Percentiles rank a stretch among this genome's conserved stretches.
phyloP scores from a whole-genome alignment of 495 filamentous ascomycete genomes.

The Evansstolkia leycettana region DNA sequence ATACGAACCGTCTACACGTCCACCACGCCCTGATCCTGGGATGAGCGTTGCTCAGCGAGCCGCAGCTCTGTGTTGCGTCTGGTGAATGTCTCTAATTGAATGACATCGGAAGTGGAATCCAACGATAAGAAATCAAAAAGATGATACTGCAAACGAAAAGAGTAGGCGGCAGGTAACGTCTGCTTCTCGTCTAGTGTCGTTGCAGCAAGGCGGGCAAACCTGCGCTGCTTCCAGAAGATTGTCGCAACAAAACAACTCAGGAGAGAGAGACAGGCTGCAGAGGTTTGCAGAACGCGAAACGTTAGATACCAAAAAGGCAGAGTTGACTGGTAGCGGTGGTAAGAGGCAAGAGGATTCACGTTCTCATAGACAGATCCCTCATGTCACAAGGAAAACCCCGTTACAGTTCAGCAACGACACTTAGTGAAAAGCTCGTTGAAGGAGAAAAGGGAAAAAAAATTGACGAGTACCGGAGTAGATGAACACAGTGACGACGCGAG shows the following conservation, averaged over 20 bases:
- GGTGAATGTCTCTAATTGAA: conserved; percentile 30
- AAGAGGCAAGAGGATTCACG: conserved; percentile 5
- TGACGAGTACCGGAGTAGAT: conserved; percentile 4
- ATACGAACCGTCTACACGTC: conserved; percentile 37
- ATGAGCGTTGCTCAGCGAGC: conserved; percentile 29
- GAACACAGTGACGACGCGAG: conserved; percentile 1
- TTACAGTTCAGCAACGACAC: conserved; percentile 31
- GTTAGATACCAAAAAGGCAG: too few species aligned
- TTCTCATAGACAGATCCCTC: conserved; percentile 12
- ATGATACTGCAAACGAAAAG: conserved; percentile 8
- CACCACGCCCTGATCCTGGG: conserved; percentile 31
- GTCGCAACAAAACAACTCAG: too few species aligned
- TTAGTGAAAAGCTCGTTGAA: conserved; percentile 43
- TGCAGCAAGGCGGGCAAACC: background rate
- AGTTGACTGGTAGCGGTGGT: background rate
- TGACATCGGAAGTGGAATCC: conserved; percentile 27
- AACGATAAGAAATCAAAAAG: conserved; percentile 2
- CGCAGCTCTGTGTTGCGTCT: conserved; percentile 24
- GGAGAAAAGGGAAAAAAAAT: conserved; percentile 3
- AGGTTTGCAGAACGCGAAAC: too few species aligned
- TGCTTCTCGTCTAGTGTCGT: background rate
- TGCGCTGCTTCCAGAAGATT: too few species aligned
- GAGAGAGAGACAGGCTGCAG: too few species aligned
- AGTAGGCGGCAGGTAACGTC: conserved; percentile 8
- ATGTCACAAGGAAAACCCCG: conserved; percentile 12